These are phyloP conservation scores for Vaccinium myrtillus DNA, from an alignment of 148 eudicot species.

Conservation along the genomic window DNA sequence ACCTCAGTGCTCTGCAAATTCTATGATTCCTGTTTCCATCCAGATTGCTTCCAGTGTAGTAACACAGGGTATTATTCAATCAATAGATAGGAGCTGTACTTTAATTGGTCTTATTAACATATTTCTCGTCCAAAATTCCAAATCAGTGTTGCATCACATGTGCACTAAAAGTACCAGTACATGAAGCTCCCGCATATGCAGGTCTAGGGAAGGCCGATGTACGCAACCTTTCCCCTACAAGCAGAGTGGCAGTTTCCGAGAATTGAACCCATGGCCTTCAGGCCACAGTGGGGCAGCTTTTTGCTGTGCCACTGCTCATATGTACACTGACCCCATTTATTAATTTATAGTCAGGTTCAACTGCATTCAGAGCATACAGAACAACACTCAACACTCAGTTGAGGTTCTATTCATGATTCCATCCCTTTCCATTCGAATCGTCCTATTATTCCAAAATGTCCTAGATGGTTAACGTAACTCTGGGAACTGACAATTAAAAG, in stretches of 20 bases:
- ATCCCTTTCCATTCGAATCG: neutral
- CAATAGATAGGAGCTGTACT: neutral
- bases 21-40: slow-evolving; percentile 46
- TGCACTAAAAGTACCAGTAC: neutral
- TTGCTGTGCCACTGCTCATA: neutral
- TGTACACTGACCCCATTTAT: neutral
- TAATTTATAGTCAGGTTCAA: neutral
- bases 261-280: no score
- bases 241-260: no score
- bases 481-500: neutral
- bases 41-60: slow-evolving; percentile 28
- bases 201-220: no score
- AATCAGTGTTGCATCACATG: neutral
- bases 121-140: slow-evolving; percentile 2
- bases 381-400: neutral
- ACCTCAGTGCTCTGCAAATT: slow-evolving; percentile 48
- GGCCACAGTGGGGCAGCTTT: no score
- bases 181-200: no score
- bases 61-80: slow-evolving; percentile 39
- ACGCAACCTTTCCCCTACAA: no score
- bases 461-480: neutral
- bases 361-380: neutral
- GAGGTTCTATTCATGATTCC: neutral
- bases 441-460: slow-evolving; percentile 2
- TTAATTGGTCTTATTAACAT: neutral